Percentiles rank a stretch among this genome's conserved stretches.
Conservation (phyloP, 2,329 filamentous ascomycete genomes). For the Aspergillus hiratsukae region DNA sequence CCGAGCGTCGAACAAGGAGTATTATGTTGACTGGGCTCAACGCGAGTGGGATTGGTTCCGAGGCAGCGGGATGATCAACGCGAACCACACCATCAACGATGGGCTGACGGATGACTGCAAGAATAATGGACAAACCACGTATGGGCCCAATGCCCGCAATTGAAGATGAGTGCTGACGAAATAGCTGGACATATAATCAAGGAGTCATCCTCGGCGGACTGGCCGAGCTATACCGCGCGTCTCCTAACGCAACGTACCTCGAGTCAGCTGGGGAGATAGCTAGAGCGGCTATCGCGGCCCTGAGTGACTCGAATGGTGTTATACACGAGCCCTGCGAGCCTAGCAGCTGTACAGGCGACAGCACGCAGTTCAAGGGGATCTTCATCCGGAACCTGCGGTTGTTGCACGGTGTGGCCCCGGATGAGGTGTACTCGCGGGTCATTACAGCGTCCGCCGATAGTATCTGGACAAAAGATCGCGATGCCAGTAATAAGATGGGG, state of each 20-base stretch:
- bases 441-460: constrained; percentile 60
- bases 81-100: constrained; percentile 50
- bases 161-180: neutral
- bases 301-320: constrained; percentile 46
- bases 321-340: constrained; percentile 55
- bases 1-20: constrained; percentile 35
- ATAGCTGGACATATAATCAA: constrained; percentile 55
- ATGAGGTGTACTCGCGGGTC: constrained; percentile 49
- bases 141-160: neutral
- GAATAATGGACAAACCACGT: constrained; percentile 41
- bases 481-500: constrained; percentile 51
- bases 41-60: constrained; percentile 51
- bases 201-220: constrained; percentile 58
- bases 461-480: constrained; percentile 59
- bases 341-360: constrained; percentile 44
- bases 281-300: constrained; percentile 46
- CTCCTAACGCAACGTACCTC: constrained; percentile 41
- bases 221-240: constrained; percentile 48
- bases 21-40: constrained; percentile 46
- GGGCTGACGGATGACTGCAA: constrained; percentile 49
- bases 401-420: constrained; percentile 50
- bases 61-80: constrained; percentile 45
- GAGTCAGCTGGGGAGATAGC: constrained; percentile 48
- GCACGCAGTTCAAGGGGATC: constrained; percentile 67
- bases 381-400: constrained; percentile 62